These are phyloP conservation scores for Gillenia trifoliata DNA, from an alignment of 306 rosid species.

Conservation along the genomic window DNA sequence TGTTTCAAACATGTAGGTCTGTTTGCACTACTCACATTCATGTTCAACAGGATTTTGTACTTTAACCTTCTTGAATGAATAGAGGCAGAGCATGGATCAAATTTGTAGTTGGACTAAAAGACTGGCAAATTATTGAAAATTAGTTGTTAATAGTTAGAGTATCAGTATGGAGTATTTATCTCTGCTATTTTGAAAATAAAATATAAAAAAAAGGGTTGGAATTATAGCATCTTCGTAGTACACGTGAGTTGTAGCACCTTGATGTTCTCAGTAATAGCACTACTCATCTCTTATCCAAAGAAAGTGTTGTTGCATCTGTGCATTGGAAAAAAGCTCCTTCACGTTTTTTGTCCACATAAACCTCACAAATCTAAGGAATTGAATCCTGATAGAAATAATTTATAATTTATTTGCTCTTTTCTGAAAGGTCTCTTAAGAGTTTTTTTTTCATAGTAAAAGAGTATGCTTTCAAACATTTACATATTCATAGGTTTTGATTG, in stretches of 20 bases:
- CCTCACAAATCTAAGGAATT: background rate
- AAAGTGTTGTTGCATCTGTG: background rate
- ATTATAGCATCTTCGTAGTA: background rate
- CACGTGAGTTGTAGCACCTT: background rate
- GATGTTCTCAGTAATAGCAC: background rate
- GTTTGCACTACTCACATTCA: background rate
- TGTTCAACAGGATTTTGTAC: background rate
- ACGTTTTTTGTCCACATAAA: background rate
- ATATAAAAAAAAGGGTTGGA: background rate
- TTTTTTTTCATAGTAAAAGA: background rate
- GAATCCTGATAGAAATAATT: background rate
- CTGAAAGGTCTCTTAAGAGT: background rate
- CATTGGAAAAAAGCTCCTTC: background rate
- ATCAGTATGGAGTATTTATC: background rate
- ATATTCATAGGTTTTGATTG: background rate
- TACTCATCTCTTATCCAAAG: background rate
- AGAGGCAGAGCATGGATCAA: background rate
- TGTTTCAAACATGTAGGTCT: background rate
- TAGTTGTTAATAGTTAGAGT: background rate
- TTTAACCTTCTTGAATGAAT: background rate
- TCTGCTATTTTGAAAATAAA: background rate
- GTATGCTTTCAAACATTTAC: background rate
- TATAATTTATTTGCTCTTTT: background rate
- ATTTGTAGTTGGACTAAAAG: background rate
- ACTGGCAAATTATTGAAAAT: background rate